A percentile compares a stretch with the other conserved stretches of the same genome.
These are phyloP conservation scores for Aphanomyces stellatus DNA, from an alignment of 352 stramenopile species.

Conservation along the genomic window DNA sequence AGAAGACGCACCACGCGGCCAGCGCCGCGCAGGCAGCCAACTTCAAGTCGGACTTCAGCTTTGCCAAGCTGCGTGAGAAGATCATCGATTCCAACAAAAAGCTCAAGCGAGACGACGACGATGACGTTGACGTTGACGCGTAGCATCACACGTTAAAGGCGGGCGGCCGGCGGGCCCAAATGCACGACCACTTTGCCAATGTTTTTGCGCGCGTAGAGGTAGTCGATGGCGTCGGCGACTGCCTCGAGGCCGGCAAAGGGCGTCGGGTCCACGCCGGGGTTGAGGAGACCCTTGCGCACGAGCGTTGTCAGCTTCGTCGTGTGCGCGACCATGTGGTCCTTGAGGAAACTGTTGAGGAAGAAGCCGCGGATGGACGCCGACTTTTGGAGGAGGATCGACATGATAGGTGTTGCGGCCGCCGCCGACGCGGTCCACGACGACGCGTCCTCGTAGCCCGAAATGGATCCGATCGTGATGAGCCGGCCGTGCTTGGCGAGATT, in stretches of 20 bases:
- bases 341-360: conserved; percentile 21
- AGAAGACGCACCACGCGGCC: conserved; percentile 36
- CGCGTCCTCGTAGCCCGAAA: conserved; percentile 20
- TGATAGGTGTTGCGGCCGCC: background rate
- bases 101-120: conserved; percentile 43
- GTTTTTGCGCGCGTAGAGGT: conserved; percentile 17
- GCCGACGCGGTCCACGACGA: background rate
- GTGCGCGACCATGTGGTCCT: background rate
- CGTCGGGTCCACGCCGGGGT: conserved; percentile 3
- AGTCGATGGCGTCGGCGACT: conserved; percentile 11
- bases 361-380: conserved; percentile 46
- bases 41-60: conserved; percentile 30
- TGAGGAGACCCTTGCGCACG: background rate
- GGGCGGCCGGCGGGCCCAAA: background rate
- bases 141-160: background rate
- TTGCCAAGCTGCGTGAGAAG: conserved; percentile 62
- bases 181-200: conserved; percentile 12
- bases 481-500: conserved; percentile 5
- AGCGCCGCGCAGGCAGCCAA: background rate
- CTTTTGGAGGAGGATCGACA: conserved; percentile 26
- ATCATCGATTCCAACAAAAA: conserved; percentile 32
- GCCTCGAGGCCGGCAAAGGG: background rate
- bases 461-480: conserved; percentile 18
- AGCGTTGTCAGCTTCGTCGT: background rate
- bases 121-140: background rate